Percentiles rank a stretch among this genome's conserved stretches.
Conservation (phyloP, 1,284 basidiomycete species). For the Leucoagaricus sp. region DNA sequence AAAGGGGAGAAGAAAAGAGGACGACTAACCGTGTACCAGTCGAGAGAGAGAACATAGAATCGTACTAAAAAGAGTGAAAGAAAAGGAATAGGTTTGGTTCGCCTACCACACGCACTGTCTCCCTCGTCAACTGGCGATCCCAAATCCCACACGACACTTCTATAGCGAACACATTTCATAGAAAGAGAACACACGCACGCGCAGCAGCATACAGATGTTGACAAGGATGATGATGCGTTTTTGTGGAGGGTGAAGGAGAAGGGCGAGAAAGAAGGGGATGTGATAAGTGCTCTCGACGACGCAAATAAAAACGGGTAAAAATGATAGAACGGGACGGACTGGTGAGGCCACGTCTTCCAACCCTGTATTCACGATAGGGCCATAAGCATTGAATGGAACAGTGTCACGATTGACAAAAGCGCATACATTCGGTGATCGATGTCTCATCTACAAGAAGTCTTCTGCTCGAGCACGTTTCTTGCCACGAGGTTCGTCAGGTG, state of each 20-base stretch:
- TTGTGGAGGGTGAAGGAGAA: neutral
- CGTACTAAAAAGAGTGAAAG: neutral
- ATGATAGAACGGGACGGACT: constrained; percentile 33
- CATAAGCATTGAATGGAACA: neutral
- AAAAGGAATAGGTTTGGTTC: neutral
- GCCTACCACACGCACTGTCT: neutral
- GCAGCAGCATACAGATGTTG: neutral
- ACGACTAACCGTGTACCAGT: constrained; percentile 12
- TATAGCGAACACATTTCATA: no score
- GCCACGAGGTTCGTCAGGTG: constrained; percentile 64
- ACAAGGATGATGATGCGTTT: neutral
- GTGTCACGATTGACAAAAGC: neutral
- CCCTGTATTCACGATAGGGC: neutral
- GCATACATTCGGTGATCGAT: neutral
- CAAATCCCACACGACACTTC: neutral
- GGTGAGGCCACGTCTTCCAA: constrained; percentile 22
- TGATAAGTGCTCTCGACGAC: constrained; percentile 3
- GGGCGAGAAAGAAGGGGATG: constrained; percentile 17
- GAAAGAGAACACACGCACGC: constrained; percentile 2
- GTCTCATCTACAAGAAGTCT: constrained; percentile 58
- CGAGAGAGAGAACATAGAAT: neutral
- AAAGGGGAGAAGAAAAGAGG: neutral
- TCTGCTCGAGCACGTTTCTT: constrained; percentile 80
- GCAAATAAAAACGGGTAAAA: constrained; percentile 9
- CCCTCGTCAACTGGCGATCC: neutral